A percentile compares a stretch with the other conserved stretches of the same genome.
phyloP scores from a whole-genome alignment of 192 early-diverging fungal genomes.

The Chytriomyces sp. region DNA sequence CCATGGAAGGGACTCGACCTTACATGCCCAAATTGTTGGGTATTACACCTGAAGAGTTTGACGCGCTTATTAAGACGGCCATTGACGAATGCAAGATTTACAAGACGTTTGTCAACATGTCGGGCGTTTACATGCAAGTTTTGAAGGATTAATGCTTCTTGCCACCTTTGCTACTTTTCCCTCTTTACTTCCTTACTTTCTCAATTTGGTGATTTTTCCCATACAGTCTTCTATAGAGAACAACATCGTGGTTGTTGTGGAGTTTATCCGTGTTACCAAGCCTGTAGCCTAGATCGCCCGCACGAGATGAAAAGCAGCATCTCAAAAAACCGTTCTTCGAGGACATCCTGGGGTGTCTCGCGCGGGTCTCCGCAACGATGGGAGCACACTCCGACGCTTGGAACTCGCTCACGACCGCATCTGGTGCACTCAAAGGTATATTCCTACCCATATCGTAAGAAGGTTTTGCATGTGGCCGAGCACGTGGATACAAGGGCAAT shows the following conservation, averaged over 20 bases:
- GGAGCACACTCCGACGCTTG: not conserved
- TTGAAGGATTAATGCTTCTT: too few relatives aligned
- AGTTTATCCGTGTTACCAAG: too few relatives aligned
- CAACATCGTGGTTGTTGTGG: too few relatives aligned
- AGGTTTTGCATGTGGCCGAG: not conserved
- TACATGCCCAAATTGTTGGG: too few relatives aligned
- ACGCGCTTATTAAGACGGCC: too few relatives aligned
- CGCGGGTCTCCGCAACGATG: not conserved
- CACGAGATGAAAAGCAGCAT: not conserved
- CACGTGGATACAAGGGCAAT: slow-evolving; percentile 11
- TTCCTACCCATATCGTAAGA: not conserved
- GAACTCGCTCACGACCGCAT: not conserved
- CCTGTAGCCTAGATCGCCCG: too few relatives aligned
- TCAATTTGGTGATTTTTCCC: not conserved
- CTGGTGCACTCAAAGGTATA: not conserved
- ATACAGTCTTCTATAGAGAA: too few relatives aligned
- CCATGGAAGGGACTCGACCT: too few relatives aligned
- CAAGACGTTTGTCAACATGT: too few relatives aligned
- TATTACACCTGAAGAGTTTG: too few relatives aligned
- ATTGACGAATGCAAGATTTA: too few relatives aligned
- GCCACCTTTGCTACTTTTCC: not conserved
- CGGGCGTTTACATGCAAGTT: too few relatives aligned
- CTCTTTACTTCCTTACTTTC: not conserved
- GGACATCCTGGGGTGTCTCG: not conserved
- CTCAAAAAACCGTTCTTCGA: not conserved